Evolutionary conservation across 768 basidiomycete genomes (phyloP), one percentile per base, ranked within the genome.

Genomic region (Mycena haematopus): DNA sequence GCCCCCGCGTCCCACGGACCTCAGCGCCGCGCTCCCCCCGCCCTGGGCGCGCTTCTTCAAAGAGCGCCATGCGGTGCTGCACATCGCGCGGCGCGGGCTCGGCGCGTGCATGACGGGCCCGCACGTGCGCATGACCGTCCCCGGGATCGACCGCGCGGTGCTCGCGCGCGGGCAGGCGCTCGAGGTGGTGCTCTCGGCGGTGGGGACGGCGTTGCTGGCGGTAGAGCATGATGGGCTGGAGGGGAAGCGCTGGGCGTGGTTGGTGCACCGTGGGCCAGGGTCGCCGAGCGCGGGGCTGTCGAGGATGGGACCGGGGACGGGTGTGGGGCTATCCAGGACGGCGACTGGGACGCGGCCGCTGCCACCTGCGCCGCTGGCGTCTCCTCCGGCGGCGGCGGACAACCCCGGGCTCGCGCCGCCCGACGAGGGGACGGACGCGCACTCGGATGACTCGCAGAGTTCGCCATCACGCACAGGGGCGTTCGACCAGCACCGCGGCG

Each of bases 151-250:
- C 22, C 52, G 53, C 49, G 54, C 67, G 42, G 61, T 60, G 40
- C 62, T 71, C 3, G 49, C 63, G 36, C 56, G 53, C 24, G 69
- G 69, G 15, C 67, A 68, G 58, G 70, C 61, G 45, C 51, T 64
- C 25, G 70, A 70, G 68, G 55, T 66, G 7, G 62, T 70, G 22
- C 52, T 71, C 9, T 46, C 67, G 24, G 53, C 56, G 24, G 25
- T 70, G 1, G 66, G 56, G 6, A 63, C 62, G n/a, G 66, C 65
- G 27, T 6, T 70, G 50, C 46, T 70, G 1, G 55, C 63, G 31
- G 58, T 70, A 24, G 65, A 71, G 62, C 70, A 71, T 35, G 69
- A 71, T 11, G 65, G 69, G 24, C 25, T 71, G 1, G 64, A 59
- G 27, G 47, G 35, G 19, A 70, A 69, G 58, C 67, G 58, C 42